phyloP scores from a whole-genome alignment of 2,329 filamentous ascomycete species.

The Madurella fahalii region DNA sequence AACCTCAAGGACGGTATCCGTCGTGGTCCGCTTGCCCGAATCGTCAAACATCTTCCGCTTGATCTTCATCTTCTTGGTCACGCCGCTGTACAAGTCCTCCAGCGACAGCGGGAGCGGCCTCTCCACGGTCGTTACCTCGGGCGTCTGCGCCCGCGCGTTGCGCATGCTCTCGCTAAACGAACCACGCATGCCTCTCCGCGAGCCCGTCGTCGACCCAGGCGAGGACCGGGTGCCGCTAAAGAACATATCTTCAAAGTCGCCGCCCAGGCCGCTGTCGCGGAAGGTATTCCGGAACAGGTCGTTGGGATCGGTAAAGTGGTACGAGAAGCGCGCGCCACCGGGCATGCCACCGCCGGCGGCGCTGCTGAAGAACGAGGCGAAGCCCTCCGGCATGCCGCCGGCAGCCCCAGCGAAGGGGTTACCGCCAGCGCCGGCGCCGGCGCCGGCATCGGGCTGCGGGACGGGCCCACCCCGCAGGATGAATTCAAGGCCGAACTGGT shows the following conservation, averaged over 20 bases:
- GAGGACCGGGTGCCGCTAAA: conserved; percentile 30
- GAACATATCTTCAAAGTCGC: conserved; percentile 52
- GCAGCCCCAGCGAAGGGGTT: conserved; percentile 61
- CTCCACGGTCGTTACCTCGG: conserved; percentile 89
- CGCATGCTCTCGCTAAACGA: conserved; percentile 35
- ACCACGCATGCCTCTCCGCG: conserved; percentile 41
- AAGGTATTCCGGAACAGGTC: conserved; percentile 68
- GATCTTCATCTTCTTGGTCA: conserved; percentile 96
- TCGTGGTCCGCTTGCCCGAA: conserved; percentile 75
- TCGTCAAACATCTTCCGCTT: conserved; percentile 93
- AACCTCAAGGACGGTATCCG: conserved; percentile 88
- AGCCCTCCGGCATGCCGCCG: conserved; percentile 38
- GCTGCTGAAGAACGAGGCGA: conserved; percentile 22
- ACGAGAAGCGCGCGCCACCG: conserved; percentile 40
- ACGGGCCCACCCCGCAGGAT: conserved; percentile 73
- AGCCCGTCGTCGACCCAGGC: conserved; percentile 40
- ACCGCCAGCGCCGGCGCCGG: conserved; percentile 42
- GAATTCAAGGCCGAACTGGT: conserved; percentile 91
- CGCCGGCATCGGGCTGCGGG: conserved; percentile 56
- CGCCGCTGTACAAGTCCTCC: conserved; percentile 83
- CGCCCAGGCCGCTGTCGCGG: conserved; percentile 42
- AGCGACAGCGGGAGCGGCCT: conserved; percentile 74
- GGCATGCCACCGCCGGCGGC: conserved; percentile 31
- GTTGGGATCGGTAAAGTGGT: conserved; percentile 72
- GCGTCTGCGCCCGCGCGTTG: conserved; percentile 53